Conservation (phyloP, 495 filamentous ascomycete genomes). For the Tuber umbilicatum region DNA sequence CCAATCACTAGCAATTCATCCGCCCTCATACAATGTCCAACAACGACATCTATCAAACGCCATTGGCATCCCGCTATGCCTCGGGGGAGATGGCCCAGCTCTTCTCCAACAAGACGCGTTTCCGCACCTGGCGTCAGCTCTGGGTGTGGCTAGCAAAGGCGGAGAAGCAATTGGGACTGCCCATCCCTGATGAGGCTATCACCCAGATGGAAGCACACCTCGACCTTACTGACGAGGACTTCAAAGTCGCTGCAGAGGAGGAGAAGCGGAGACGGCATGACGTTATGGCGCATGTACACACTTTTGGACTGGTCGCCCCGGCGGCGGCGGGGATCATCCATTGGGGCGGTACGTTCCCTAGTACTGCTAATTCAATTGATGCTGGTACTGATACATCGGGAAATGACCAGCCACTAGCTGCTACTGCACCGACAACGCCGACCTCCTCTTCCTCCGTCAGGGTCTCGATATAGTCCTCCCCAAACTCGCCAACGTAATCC, state of each 20-base stretch:
- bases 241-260: slow-evolving; percentile 67
- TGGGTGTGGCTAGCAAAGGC: slow-evolving; percentile 82
- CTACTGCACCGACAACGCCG: slow-evolving; percentile 77
- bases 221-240: slow-evolving; percentile 70
- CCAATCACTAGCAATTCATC: neutral
- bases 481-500: slow-evolving; percentile 78
- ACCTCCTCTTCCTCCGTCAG: slow-evolving; percentile 74
- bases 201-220: slow-evolving; percentile 67
- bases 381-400: slow-evolving; percentile 10
- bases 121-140: slow-evolving; percentile 68
- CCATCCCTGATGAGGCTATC: slow-evolving; percentile 65
- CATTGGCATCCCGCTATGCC: slow-evolving; percentile 66
- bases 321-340: slow-evolving; percentile 85
- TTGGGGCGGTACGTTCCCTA: slow-evolving; percentile 55
- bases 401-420: slow-evolving; percentile 49
- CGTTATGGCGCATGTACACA: slow-evolving; percentile 59
- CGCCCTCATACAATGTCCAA: slow-evolving; percentile 51
- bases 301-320: slow-evolving; percentile 65
- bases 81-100: slow-evolving; percentile 58
- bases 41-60: slow-evolving; percentile 66
- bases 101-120: slow-evolving; percentile 65
- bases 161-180: slow-evolving; percentile 61
- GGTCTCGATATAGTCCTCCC: slow-evolving; percentile 70
- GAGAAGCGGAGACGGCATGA: slow-evolving; percentile 65
- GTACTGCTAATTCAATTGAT: slow-evolving; percentile 34